A percentile compares a stretch with the other conserved stretches of the same genome.
Conservation (phyloP, 2,329 filamentous ascomycete species). For the Xylariales sp. region DNA sequence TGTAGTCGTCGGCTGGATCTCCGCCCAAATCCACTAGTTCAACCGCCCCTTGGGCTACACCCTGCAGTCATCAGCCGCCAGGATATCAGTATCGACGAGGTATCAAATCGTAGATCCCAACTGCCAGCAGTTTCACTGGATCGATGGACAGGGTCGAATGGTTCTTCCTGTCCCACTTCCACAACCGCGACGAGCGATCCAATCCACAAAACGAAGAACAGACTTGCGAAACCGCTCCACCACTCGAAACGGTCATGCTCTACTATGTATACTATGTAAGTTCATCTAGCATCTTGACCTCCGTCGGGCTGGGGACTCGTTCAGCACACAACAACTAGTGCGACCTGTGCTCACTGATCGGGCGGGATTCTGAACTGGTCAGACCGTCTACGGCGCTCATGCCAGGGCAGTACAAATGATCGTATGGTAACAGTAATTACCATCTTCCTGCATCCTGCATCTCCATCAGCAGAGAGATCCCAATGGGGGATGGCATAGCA, state of each 20-base stretch:
- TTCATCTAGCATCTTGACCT: too few relatives aligned
- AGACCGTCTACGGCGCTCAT: too few relatives aligned
- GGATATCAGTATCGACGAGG: background rate
- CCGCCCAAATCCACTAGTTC: too few relatives aligned
- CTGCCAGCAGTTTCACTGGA: slow-evolving; percentile 6
- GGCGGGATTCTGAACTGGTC: too few relatives aligned
- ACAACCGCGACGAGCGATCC: slow-evolving; percentile 7
- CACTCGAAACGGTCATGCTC: slow-evolving; percentile 3
- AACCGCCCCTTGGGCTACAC: too few relatives aligned
- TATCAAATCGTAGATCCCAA: slow-evolving; percentile 2
- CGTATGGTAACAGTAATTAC: too few relatives aligned
- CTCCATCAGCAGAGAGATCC: too few relatives aligned
- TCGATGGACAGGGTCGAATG: slow-evolving; percentile 3
- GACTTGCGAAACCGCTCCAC: slow-evolving; percentile 8
- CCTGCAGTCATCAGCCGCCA: background rate
- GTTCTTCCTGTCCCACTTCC: background rate
- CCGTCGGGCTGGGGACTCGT: too few relatives aligned
- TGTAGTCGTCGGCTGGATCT: background rate
- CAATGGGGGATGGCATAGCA: slow-evolving; percentile 6
- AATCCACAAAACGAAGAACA: slow-evolving; percentile 6
- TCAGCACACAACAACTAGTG: too few relatives aligned
- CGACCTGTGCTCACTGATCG: too few relatives aligned
- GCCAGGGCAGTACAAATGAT: too few relatives aligned
- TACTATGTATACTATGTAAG: background rate
- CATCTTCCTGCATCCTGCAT: too few relatives aligned